Base-by-base conservation (phyloP, 1,284 basidiomycete genomes). In the Megacollybia platyphylla region DNA sequence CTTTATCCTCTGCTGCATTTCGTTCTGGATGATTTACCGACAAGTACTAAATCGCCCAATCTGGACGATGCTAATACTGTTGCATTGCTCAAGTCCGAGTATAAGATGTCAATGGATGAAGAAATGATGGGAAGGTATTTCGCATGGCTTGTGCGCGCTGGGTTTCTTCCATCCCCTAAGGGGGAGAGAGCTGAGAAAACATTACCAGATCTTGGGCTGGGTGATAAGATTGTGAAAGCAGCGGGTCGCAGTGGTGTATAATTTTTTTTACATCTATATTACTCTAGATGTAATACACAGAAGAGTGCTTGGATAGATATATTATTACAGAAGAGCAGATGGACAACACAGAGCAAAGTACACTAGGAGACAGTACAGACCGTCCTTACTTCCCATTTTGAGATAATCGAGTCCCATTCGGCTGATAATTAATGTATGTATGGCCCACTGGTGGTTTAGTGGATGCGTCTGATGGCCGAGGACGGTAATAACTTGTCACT, bases 1-100 rank as follows among this genome's bases (percentile, higher is more conserved):
- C 71, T 99, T 35, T 98, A 97, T 76, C 96, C 96, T 2, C 68
- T 99, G 8, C 72, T 98, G 18, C 93, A 98, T 64, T 97, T 97
- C 55, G 96, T 97, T 15, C 68, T 98, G 15, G 94, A 97, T 58
- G 96, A 98, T 61, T 69, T 99, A 34, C 96, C 96, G 3, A 96
- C 93, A 17, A 89, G 85, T 57, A 98, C 94, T 40, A 97, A 96
- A 65, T 81, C 90, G 2, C 88, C 96, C 2, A 87, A 89, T 54
- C 67, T 98, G 36, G 88, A 96, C 57, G 91, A 97, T 58, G 58
- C 69, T 11, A 94, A 96, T 58, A 93, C 92, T 8, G 63, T 67
- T 38, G 67, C 71, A 4, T 61, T 97, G 39, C 63, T 90, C 24
- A 57, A 58, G 27, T 17, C 24, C 7, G 52, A 60, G 15, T 50